Percentiles rank a stretch among this genome's conserved stretches.
These are phyloP conservation scores for Bromus sterilis DNA, from an alignment of 176 grass and related monocot species.

Conservation along the genomic window DNA sequence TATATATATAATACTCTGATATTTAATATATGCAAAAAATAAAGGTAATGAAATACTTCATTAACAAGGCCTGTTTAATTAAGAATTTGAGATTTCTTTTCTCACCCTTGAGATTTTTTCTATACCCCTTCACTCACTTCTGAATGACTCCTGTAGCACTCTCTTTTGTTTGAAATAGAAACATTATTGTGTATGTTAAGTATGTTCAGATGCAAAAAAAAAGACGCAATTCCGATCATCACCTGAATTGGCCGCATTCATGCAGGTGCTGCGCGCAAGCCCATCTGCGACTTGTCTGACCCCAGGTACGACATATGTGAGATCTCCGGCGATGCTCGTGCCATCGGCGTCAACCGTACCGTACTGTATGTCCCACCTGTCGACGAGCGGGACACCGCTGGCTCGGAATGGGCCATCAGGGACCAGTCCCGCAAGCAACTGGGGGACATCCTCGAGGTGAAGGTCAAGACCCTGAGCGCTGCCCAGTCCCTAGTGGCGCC, in stretches of 20 bases:
- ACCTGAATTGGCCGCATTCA: neutral
- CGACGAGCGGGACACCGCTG: neutral
- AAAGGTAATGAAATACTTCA: no score
- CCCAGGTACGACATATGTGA: conserved; percentile 55
- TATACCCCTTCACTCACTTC: no score
- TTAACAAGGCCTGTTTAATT: no score
- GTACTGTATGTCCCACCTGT: conserved; percentile 33
- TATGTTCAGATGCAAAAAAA: no score
- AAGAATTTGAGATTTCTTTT: no score
- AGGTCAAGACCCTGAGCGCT: conserved; percentile 24
- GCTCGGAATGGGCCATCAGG: conserved; percentile 50
- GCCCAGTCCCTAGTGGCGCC: conserved; percentile 29
- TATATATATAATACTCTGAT: no score
- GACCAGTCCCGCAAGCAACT: conserved; percentile 64
- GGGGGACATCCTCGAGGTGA: conserved; percentile 33
- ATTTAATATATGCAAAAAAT: no score
- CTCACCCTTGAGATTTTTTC: no score
- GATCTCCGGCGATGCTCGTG: conserved; percentile 41
- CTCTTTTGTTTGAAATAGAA: no score
- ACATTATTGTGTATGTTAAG: no score
- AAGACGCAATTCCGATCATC: no score
- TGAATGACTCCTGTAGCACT: no score
- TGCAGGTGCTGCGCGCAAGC: conserved; percentile 20
- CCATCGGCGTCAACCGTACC: conserved; percentile 31
- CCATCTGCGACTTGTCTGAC: conserved; percentile 53